Evolutionary conservation across 139 green algal species (phyloP).

Genomic region (Chlamydomonas incerta): DNA sequence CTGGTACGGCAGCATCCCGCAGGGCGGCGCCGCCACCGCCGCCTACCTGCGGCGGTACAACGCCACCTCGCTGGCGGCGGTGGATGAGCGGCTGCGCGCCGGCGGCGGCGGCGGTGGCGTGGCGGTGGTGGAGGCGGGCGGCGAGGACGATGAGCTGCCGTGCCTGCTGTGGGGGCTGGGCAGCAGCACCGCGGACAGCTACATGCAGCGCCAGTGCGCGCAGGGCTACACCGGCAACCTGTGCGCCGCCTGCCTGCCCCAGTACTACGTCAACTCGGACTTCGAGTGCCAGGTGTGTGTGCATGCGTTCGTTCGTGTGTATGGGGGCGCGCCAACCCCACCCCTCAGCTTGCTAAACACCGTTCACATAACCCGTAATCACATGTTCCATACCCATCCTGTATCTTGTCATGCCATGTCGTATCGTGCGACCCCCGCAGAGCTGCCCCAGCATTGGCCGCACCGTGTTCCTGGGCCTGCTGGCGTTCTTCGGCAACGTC

Average conservation of each 20-base stretch:
- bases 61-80: neutral
- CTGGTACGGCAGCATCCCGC: neutral
- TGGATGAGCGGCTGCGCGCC: too few species aligned
- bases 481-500: slow-evolving; percentile 16
- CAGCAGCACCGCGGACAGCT: neutral
- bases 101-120: too few species aligned
- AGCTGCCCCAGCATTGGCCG: neutral
- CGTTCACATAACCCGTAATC: too few species aligned
- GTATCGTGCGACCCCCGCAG: neutral
- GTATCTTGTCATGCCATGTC: too few species aligned
- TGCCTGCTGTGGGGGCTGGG: neutral
- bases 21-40: neutral
- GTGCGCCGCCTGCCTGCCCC: slow-evolving; percentile 25
- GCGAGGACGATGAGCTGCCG: neutral
- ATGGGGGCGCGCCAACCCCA: too few species aligned
- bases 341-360: too few species aligned
- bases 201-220: slow-evolving; percentile 20
- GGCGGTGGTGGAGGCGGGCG: too few species aligned
- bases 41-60: too few species aligned
- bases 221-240: slow-evolving; percentile 43
- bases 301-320: too few species aligned
- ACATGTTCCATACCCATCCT: too few species aligned
- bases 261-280: slow-evolving; percentile 17
- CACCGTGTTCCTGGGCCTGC: neutral
- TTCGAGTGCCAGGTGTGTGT: neutral